These are phyloP conservation scores for Neodidymelliopsis sp. DNA, from an alignment of 2,329 filamentous ascomycete genomes.

Conservation along the genomic window DNA sequence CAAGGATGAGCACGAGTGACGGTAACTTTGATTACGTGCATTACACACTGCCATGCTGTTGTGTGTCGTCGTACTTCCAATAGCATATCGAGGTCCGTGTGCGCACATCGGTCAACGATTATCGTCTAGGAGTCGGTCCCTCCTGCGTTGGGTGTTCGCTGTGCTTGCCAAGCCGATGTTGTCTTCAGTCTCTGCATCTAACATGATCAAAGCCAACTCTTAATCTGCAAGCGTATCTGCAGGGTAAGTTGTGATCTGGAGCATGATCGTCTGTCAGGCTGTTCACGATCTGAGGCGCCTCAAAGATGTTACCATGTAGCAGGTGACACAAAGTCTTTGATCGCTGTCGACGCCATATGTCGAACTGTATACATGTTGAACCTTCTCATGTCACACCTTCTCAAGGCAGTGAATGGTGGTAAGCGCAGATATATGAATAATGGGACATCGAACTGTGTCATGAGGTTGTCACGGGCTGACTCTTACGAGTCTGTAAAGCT, in stretches of 20 bases:
- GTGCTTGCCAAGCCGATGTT: not conserved
- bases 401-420: too few species aligned
- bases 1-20: slow-evolving; percentile 1
- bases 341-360: too few species aligned
- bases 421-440: too few species aligned
- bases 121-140: too few species aligned
- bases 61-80: not conserved
- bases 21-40: slow-evolving; percentile 5
- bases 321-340: slow-evolving; percentile 3
- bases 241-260: slow-evolving; percentile 9
- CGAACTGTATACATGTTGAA: too few species aligned
- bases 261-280: slow-evolving; percentile 2
- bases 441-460: too few species aligned
- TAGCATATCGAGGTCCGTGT: too few species aligned
- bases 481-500: too few species aligned
- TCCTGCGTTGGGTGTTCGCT: not conserved
- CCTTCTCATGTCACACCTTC: too few species aligned
- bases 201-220: slow-evolving; percentile 6
- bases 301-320: slow-evolving; percentile 1
- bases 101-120: too few species aligned
- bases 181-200: not conserved
- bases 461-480: too few species aligned
- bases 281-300: slow-evolving; percentile 1
- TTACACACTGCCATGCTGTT: not conserved
- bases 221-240: slow-evolving; percentile 9